Conservation (phyloP, 1,284 basidiomycete genomes). For the Puccinia hordei region DNA sequence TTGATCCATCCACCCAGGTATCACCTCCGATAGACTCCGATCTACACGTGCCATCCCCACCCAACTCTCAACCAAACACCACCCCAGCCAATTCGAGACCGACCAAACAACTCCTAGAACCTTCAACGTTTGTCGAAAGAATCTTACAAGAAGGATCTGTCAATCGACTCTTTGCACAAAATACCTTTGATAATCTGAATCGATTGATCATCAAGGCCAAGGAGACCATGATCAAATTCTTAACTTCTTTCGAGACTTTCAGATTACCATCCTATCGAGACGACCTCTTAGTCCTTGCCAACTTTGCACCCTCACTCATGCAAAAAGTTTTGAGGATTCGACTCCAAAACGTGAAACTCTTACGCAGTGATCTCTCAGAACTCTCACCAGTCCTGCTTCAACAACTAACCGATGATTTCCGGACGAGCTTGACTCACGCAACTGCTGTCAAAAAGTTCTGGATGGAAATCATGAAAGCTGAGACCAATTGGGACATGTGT, state of each 20-base stretch:
- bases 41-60: not conserved
- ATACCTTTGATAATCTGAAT: slow-evolving; percentile 83
- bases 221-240: slow-evolving; percentile 79
- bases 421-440: slow-evolving; percentile 86
- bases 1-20: slow-evolving; percentile 53
- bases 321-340: slow-evolving; percentile 87
- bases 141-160: slow-evolving; percentile 94
- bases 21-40: slow-evolving; percentile 53
- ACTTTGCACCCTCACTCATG: slow-evolving; percentile 90
- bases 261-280: slow-evolving; percentile 89
- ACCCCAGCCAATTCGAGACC: slow-evolving; percentile 23
- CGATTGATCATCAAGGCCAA: slow-evolving; percentile 82
- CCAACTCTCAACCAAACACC: slow-evolving; percentile 56
- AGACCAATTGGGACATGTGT: slow-evolving; percentile 75
- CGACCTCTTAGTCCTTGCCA: slow-evolving; percentile 88
- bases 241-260: slow-evolving; percentile 74
- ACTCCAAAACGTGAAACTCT: slow-evolving; percentile 83
- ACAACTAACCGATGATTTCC: slow-evolving; percentile 91
- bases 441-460: slow-evolving; percentile 94
- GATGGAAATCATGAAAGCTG: slow-evolving; percentile 78
- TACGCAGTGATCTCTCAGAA: slow-evolving; percentile 77
- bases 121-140: slow-evolving; percentile 80
- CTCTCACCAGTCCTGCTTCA: slow-evolving; percentile 75
- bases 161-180: slow-evolving; percentile 89
- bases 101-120: slow-evolving; percentile 60